A percentile compares a stretch with the other conserved stretches of the same genome.
Evolutionary conservation across 805 yeast genomes (phyloP).

Genomic region (Yarrowia keelungensis): DNA sequence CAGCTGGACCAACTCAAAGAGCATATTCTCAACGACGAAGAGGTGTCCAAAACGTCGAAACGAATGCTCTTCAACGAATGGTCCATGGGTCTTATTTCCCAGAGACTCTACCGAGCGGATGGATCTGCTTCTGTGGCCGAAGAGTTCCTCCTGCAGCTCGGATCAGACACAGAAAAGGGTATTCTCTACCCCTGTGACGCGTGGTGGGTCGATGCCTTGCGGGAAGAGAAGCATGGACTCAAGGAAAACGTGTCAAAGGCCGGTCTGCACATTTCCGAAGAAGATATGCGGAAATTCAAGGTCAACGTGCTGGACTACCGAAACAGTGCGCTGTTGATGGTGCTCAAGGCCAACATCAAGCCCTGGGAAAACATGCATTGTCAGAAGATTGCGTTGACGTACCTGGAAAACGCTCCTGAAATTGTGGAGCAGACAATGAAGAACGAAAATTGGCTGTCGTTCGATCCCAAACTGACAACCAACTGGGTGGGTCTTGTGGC

Average conservation of each 20-base stretch:
- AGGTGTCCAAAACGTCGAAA: conserved; percentile 72
- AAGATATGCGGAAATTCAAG: conserved; percentile 51
- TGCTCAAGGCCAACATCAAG: conserved; percentile 54
- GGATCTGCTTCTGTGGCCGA: conserved; percentile 49
- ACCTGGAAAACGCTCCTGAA: conserved; percentile 67
- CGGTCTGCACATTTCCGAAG: conserved; percentile 20
- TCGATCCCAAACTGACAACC: conserved; percentile 79
- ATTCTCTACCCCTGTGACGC: conserved; percentile 48
- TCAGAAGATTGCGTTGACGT: conserved; percentile 58
- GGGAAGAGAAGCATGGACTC: conserved; percentile 14
- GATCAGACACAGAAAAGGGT: conserved; percentile 54
- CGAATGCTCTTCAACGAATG: conserved; percentile 80
- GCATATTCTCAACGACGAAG: conserved; percentile 63
- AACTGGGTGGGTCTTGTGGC: conserved; percentile 83
- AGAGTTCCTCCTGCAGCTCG: conserved; percentile 57
- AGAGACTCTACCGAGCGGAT: conserved; percentile 56
- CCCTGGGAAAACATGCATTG: conserved; percentile 83
- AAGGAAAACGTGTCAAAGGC: conserved; percentile 3
- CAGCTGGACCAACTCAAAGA: conserved; percentile 59
- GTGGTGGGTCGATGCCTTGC: conserved; percentile 44
- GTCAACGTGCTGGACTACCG: conserved; percentile 72
- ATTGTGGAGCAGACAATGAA: conserved; percentile 69
- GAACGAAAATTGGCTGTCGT: conserved; percentile 51
- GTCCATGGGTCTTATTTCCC: conserved; percentile 64
- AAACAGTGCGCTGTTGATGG: conserved; percentile 53